Base-by-base conservation (phyloP, 2,329 filamentous ascomycete species). In the Mycosphaerelloides madeirae region DNA sequence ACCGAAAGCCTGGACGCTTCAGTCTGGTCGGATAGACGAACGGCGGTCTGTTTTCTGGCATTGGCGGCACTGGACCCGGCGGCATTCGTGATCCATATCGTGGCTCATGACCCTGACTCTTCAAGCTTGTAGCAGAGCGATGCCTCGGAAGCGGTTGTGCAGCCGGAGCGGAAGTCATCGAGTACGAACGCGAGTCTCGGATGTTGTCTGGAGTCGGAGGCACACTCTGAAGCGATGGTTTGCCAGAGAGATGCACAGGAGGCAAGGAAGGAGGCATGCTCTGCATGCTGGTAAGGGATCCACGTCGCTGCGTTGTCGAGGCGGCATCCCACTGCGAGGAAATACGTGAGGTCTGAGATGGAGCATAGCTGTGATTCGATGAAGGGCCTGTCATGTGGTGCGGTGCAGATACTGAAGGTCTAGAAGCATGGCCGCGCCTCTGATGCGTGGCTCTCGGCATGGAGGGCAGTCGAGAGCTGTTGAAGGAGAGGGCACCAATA, bases 101-200 rank as follows among this genome's bases (percentile, higher is more conserved):
- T 19, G 59, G 58, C 36, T 59, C 56, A 32, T 61, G 58, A 16
- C 68, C 68, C 36, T 68, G 64, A 46, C 66, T 65, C 52, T 71
- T 66, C 33, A 74, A 54, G 52, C 68, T 75, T 14, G 65, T 64
- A n/a, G 67, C 59, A 9, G 72, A 75, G 16, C 66, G 65, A 49
- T 70, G 67, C 49, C 63, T 67, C 5, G 68, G 64, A 40, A 73
- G 55, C 35, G 55, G 62, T 35, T 61, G 62, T 13, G 54, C 50
- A 5, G 65, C 61, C 33, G 62, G 64, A 28, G 63, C 60, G 15
- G 61, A 60, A 1, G 65, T 68, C 59, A 71, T 57, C 5, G 71
- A 74, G 48, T 64, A 68, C 1, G 68, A 71, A 9, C 72, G 65
- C 39, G 66, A 65, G 38, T 71, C 65, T 40, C 66, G 46, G 15